phyloP scores from a whole-genome alignment of 352 stramenopile genomes.

The Nannochloropsis limnetica region DNA sequence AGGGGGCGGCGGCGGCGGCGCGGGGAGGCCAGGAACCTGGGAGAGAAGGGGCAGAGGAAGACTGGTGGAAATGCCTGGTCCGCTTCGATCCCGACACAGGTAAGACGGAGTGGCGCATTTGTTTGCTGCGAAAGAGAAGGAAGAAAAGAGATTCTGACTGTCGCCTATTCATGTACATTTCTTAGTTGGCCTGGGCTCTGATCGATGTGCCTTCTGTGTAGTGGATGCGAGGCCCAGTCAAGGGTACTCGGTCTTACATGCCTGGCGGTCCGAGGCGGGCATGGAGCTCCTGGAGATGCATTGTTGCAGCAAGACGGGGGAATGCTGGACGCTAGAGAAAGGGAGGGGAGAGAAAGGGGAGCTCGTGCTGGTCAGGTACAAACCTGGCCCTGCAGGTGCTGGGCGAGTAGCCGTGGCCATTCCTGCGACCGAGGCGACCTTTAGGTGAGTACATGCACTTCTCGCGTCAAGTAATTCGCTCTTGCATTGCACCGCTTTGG shows the following conservation, averaged over 20 bases:
- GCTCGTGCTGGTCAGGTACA: slow-evolving; percentile 8
- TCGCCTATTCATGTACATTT: background rate
- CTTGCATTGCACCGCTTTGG: background rate
- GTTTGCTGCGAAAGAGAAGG: background rate
- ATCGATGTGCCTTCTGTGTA: background rate
- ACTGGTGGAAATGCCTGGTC: slow-evolving; percentile 28
- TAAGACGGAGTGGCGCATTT: background rate
- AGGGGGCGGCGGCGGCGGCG: background rate
- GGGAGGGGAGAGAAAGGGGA: background rate
- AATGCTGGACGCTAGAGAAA: slow-evolving; percentile 13
- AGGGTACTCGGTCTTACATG: background rate
- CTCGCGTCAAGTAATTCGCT: background rate
- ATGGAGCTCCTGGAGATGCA: slow-evolving; percentile 32
- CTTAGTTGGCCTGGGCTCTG: slow-evolving; percentile 6
- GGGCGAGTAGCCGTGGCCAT: background rate
- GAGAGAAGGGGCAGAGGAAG: background rate
- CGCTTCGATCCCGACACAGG: slow-evolving; percentile 17
- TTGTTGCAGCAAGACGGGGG: background rate
- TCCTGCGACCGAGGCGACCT: slow-evolving; percentile 3
- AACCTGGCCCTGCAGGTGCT: background rate
- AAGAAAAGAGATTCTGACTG: background rate
- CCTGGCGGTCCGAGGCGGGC: background rate
- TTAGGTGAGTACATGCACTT: background rate
- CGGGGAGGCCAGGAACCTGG: background rate
- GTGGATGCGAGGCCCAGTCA: background rate